Percentiles rank a stretch among this genome's conserved stretches.
phyloP scores from a whole-genome alignment of 176 grass and related monocot genomes.

The Poa annua region DNA sequence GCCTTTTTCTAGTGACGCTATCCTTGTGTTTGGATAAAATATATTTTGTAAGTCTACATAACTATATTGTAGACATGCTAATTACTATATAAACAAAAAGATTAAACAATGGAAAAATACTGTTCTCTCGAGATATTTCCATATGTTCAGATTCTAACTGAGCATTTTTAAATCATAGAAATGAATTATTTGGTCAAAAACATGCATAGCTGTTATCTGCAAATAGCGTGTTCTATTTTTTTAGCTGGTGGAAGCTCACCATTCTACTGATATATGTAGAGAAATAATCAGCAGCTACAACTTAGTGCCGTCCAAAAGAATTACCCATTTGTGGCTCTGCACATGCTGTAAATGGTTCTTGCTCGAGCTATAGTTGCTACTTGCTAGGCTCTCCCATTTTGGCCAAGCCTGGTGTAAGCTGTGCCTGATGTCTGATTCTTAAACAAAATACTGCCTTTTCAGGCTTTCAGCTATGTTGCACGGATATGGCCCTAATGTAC shows the following conservation, averaged over 20 bases:
- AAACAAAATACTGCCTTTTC: slow-evolving; percentile 8
- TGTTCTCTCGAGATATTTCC: not conserved
- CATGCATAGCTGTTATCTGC: slow-evolving; percentile 17
- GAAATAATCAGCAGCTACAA: not conserved
- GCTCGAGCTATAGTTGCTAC: not conserved
- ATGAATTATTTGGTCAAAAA: slow-evolving; percentile 1
- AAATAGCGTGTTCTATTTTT: not conserved
- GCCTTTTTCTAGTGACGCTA: slow-evolving; percentile 3
- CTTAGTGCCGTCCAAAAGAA: slow-evolving; percentile 23
- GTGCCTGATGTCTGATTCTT: slow-evolving; percentile 4
- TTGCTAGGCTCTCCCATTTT: not conserved
- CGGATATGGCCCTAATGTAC: not conserved
- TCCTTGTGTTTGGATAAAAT: slow-evolving; percentile 29
- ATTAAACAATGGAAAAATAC: not conserved
- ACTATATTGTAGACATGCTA: not conserved
- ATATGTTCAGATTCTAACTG: not conserved
- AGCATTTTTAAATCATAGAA: slow-evolving; percentile 2
- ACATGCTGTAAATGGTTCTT: not conserved
- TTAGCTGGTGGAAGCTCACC: not conserved
- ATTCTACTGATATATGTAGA: slow-evolving; percentile 26
- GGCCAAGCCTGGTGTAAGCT: slow-evolving; percentile 6
- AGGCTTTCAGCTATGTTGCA: not conserved
- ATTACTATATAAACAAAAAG: not conserved
- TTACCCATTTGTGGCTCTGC: not conserved
- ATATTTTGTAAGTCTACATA: slow-evolving; percentile 12